These are phyloP conservation scores for Fusarium staphyleae DNA, from an alignment of 2,329 filamentous ascomycete species.

Conservation along the genomic window DNA sequence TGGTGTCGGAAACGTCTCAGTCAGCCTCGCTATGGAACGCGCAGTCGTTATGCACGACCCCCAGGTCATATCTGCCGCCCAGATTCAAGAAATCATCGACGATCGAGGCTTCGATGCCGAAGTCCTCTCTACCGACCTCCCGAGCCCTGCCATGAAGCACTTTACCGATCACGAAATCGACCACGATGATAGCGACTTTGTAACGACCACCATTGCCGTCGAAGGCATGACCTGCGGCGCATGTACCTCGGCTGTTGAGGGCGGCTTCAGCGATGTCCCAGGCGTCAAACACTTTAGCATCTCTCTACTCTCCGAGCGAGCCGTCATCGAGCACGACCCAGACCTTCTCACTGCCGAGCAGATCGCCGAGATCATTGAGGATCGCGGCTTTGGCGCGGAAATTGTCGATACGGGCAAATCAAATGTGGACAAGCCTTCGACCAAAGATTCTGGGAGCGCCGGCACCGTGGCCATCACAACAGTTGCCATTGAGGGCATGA, in stretches of 20 bases:
- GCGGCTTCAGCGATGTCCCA: constrained; percentile 76
- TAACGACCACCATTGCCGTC: constrained; percentile 78
- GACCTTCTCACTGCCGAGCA: constrained; percentile 58
- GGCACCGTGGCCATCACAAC: constrained; percentile 74
- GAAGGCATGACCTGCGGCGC: constrained; percentile 93
- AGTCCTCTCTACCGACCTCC: constrained; percentile 82
- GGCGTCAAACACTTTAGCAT: constrained; percentile 82
- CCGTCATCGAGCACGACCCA: constrained; percentile 82
- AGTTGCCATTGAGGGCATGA: constrained; percentile 94
- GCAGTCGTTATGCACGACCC: constrained; percentile 94
- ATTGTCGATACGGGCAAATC: constrained; percentile 74
- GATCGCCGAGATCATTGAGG: constrained; percentile 68
- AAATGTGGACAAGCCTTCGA: constrained; percentile 28
- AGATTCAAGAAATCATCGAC: constrained; percentile 85
- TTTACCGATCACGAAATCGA: constrained; percentile 46
- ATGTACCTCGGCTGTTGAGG: constrained; percentile 85
- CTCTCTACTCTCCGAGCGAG: constrained; percentile 82
- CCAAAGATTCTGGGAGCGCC: constrained; percentile 42
- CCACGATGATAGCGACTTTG: constrained; percentile 52
- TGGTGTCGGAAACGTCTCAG: constrained; percentile 85
- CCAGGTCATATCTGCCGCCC: constrained; percentile 72
- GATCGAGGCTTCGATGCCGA: constrained; percentile 92
- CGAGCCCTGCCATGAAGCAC: constrained; percentile 57
- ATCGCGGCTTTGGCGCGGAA: constrained; percentile 81
- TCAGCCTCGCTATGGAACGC: constrained; percentile 93